Evolutionary conservation across 768 basidiomycete genomes (phyloP), one percentile per base, ranked within the genome.

Genomic region (Lactifluus volemus): DNA sequence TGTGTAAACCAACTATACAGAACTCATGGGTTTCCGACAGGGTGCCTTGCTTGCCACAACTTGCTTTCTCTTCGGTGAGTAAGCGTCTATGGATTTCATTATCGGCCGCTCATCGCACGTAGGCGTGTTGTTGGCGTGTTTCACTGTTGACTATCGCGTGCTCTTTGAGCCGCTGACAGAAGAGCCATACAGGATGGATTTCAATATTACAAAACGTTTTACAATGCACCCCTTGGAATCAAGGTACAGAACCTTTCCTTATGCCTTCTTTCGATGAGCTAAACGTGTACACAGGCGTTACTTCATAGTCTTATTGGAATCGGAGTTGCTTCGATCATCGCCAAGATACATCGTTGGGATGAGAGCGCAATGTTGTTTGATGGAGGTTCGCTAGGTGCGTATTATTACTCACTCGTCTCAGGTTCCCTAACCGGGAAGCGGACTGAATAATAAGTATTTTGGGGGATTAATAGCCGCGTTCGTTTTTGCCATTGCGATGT

Each of bases 351-450:
- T 72, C 81, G 78, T 63, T 97, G 93, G 92, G 85, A 86, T 69
- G 94, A 97, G 68, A 92, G 89, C 66, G 95, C 95, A 8, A 81
- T 95, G 75, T 94, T 91, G 77, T 98, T 98, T 72, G 95, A 98
- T 72, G 95, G 95, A 21, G 85, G 87, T 25, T 85, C 84, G 66
- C 73, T 96, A 61, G 91, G 94, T 94, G 66, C 67, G 83, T 77
- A 14, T 36, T 15, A 15, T n/a, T 45, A 58, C 41, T 29, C 45
- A 53, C 21, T 58, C 17, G 48, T 44, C 25, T n/a, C 54, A 36
- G 25, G 25, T 25, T 34, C 32, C 7, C 29, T 4, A 50, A 11
- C 36, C 49, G 21, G n/a, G 17, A 15, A 29, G 39, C 42, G 25
- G 55, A 4, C 45, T 59, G 61, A 59, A 38, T 25, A 44, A 34